These are phyloP conservation scores for Sarocladiaceae sp. DNA, from an alignment of 2,329 filamentous ascomycete species.

Conservation along the genomic window DNA sequence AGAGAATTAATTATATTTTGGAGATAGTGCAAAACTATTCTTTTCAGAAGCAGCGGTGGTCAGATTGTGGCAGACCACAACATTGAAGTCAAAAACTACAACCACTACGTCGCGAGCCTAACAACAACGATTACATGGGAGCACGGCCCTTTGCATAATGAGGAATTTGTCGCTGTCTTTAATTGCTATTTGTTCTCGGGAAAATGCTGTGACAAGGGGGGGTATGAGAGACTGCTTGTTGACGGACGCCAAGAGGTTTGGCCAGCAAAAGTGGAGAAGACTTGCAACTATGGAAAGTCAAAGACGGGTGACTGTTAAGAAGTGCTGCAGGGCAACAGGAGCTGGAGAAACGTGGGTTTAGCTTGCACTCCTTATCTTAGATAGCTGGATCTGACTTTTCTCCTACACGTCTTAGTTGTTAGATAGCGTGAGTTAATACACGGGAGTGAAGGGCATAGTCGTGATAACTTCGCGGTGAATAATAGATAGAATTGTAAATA, in stretches of 20 bases:
- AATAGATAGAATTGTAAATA: too few species aligned
- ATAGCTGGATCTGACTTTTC: neutral
- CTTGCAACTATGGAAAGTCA: neutral
- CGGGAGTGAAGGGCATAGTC: too few species aligned
- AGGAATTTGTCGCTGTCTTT: neutral
- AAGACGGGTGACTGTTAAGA: neutral
- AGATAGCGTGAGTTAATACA: too few species aligned
- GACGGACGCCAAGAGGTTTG: neutral
- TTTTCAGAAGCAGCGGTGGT: neutral
- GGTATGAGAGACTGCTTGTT: neutral
- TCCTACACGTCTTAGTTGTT: too few species aligned
- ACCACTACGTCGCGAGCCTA: neutral
- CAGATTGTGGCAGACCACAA: neutral
- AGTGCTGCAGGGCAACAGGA: neutral
- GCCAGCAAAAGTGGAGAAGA: neutral
- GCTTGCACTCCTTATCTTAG: neutral
- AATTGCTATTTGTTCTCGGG: neutral
- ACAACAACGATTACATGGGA: neutral
- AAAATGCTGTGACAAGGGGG: neutral
- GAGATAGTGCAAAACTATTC: neutral
- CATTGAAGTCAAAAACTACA: neutral
- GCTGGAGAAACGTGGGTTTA: neutral
- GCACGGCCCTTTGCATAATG: neutral
- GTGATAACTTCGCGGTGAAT: too few species aligned
- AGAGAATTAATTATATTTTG: neutral